A percentile compares a stretch with the other conserved stretches of the same genome.
phyloP scores from a whole-genome alignment of 2,329 filamentous ascomycete species.

The Chaetomiaceae sp. region DNA sequence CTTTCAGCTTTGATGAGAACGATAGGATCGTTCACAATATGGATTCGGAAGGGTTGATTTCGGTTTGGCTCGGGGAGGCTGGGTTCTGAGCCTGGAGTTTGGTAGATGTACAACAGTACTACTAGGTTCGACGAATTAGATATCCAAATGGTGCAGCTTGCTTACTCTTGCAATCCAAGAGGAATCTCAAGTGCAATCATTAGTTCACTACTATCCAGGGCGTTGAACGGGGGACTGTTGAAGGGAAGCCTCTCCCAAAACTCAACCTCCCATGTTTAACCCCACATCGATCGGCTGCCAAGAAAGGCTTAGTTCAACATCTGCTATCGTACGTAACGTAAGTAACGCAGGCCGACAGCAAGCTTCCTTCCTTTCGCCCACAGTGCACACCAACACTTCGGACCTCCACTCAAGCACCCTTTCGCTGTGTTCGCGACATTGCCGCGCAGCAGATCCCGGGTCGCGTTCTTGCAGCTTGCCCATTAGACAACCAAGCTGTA shows the following conservation, averaged over 20 bases:
- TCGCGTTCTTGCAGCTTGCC: neutral
- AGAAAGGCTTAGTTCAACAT: constrained; percentile 20
- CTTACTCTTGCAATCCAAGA: neutral
- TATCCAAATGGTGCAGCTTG: constrained; percentile 3
- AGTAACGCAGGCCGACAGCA: neutral
- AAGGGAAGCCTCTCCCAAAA: neutral
- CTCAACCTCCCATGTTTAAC: constrained; percentile 1
- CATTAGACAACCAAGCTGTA: neutral
- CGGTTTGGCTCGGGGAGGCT: neutral
- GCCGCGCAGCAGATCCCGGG: neutral
- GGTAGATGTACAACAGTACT: neutral
- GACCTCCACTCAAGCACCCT: neutral
- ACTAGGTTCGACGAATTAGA: neutral
- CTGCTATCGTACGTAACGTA: neutral
- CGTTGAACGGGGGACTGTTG: too few relatives aligned
- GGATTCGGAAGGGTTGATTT: neutral
- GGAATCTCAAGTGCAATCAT: too few relatives aligned
- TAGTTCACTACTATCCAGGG: too few relatives aligned
- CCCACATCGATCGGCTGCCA: constrained; percentile 20
- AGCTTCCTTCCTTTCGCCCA: neutral
- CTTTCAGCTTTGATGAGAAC: neutral
- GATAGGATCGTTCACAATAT: neutral
- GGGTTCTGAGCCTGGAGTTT: constrained; percentile 7
- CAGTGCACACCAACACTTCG: neutral
- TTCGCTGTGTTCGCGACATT: neutral